Conservation (phyloP, 2,329 filamentous ascomycete species). For the Sordariomycetes sp. region DNA sequence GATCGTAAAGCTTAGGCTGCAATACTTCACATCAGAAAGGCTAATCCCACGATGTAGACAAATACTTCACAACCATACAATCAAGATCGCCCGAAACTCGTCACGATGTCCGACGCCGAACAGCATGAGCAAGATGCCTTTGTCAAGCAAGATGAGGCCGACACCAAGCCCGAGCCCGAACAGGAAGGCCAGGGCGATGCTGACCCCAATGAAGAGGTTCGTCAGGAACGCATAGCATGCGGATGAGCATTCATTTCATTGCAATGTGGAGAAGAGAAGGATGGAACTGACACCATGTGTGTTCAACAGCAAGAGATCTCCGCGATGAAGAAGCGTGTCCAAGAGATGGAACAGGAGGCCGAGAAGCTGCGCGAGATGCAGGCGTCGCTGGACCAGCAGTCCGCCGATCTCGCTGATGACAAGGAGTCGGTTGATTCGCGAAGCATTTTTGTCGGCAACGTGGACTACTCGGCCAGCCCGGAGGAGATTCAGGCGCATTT, state of each 20-base stretch:
- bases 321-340: constrained; percentile 78
- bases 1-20: background rate
- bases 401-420: constrained; percentile 75
- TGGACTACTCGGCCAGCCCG: constrained; percentile 93
- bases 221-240: constrained; percentile 16
- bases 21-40: background rate
- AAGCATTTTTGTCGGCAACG: constrained; percentile 97
- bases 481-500: constrained; percentile 97
- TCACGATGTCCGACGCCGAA: constrained; percentile 20
- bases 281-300: constrained; percentile 19
- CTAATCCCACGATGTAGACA: too few relatives aligned
- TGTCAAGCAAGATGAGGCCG: constrained; percentile 18
- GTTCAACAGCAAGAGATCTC: constrained; percentile 63
- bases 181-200: constrained; percentile 17
- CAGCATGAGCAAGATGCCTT: constrained; percentile 19
- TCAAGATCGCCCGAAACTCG: background rate
- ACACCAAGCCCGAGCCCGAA: too few relatives aligned
- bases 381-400: constrained; percentile 74
- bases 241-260: constrained; percentile 1
- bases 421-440: constrained; percentile 93
- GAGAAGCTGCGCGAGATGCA: constrained; percentile 84
- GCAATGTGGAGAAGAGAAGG: too few relatives aligned
- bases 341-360: constrained; percentile 86
- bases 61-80: background rate
- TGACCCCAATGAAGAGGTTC: constrained; percentile 21